Conservation (phyloP, 2,329 filamentous ascomycete genomes). For the Fusarium brevicatenulatum region DNA sequence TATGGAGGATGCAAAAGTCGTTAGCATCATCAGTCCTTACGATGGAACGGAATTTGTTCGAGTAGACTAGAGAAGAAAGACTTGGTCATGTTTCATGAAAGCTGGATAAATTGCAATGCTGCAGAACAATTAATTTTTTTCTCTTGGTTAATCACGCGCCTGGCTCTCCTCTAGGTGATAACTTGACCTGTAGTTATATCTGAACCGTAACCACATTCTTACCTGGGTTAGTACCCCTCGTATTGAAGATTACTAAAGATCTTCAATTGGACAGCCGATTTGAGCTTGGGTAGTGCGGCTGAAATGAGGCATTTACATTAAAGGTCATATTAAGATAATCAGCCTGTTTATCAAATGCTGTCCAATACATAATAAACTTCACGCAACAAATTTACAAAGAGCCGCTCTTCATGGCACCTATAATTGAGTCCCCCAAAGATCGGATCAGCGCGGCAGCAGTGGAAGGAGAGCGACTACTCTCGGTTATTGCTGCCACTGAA, state of each 20-base stretch:
- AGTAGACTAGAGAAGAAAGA: not conserved
- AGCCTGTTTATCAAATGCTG: rapidly evolving
- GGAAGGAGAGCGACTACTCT: not conserved
- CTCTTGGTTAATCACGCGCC: not conserved
- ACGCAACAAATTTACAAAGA: rapidly evolving
- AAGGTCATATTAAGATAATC: too few relatives aligned
- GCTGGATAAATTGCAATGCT: not conserved
- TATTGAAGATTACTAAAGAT: not conserved
- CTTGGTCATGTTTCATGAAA: not conserved
- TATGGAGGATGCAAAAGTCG: not conserved
- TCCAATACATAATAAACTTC: not conserved
- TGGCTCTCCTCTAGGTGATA: not conserved
- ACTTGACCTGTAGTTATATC: not conserved
- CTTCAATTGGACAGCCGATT: not conserved
- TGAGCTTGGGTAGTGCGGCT: not conserved
- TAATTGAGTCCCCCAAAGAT: not conserved
- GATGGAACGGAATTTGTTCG: not conserved
- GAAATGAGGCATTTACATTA: not conserved
- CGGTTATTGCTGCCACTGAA: not conserved
- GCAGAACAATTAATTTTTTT: not conserved
- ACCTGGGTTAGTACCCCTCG: not conserved
- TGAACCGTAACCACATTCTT: not conserved
- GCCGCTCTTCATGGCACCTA: not conserved
- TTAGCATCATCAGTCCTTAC: not conserved
- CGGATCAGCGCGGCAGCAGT: not conserved